Evolutionary conservation across 2,329 filamentous ascomycete species (phyloP).

Genomic region (Fusarium devonianum): DNA sequence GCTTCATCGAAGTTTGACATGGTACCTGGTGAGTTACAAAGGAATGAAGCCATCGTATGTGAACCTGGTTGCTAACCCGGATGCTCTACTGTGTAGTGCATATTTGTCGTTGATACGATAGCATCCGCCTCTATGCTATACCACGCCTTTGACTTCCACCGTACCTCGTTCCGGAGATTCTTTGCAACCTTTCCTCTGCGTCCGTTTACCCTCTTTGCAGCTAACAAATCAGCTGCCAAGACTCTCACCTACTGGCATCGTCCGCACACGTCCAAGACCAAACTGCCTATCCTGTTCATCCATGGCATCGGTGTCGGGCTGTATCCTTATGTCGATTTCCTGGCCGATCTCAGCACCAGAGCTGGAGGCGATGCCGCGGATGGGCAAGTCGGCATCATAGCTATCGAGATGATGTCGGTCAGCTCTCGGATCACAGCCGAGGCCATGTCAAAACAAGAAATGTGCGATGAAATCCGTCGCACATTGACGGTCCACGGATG

Average conservation of each 20-base stretch:
- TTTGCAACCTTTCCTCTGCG: constrained; percentile 62
- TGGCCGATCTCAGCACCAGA: constrained; percentile 57
- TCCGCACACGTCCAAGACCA: constrained; percentile 64
- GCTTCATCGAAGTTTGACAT: constrained; percentile 61
- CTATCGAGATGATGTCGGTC: constrained; percentile 65
- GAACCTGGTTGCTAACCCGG: constrained; percentile 13
- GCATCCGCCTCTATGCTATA: constrained; percentile 46
- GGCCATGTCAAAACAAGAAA: constrained; percentile 55
- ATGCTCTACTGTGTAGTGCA: constrained; percentile 43
- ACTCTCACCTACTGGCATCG: constrained; percentile 66
- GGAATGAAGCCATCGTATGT: neutral
- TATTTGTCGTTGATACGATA: constrained; percentile 56
- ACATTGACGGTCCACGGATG: constrained; percentile 61
- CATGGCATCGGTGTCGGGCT: constrained; percentile 66
- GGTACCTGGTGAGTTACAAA: constrained; percentile 59
- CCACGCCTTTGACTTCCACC: constrained; percentile 57
- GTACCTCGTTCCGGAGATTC: constrained; percentile 45
- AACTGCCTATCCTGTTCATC: constrained; percentile 66
- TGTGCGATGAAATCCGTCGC: constrained; percentile 59
- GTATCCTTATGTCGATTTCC: constrained; percentile 62
- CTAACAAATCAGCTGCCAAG: constrained; percentile 54
- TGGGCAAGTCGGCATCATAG: constrained; percentile 63
- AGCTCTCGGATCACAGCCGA: constrained; percentile 63
- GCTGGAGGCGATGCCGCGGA: constrained; percentile 45
- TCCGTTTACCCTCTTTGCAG: constrained; percentile 55